Evolutionary conservation across 495 filamentous ascomycete genomes (phyloP).

Genomic region (Glonium stellatum): DNA sequence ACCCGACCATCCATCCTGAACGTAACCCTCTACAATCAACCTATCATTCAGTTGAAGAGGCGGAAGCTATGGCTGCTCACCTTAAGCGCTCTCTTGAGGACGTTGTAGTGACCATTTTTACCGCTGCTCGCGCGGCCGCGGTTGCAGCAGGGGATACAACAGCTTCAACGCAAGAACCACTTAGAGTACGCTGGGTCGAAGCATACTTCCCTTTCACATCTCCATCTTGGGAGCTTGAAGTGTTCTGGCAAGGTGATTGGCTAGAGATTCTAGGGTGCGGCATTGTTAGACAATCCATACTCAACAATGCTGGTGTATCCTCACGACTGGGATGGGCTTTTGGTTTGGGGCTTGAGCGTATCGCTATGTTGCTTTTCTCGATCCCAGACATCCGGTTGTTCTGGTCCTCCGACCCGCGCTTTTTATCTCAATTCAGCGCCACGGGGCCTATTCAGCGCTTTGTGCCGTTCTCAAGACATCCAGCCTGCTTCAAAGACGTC

Average conservation of each 20-base stretch:
- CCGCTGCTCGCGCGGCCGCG: slow-evolving; percentile 62
- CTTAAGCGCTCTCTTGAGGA: slow-evolving; percentile 83
- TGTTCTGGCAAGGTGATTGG: slow-evolving; percentile 92
- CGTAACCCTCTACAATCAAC: slow-evolving; percentile 74
- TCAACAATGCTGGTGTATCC: slow-evolving; percentile 68
- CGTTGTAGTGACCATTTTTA: slow-evolving; percentile 85
- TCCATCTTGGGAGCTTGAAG: slow-evolving; percentile 91
- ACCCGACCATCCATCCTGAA: slow-evolving; percentile 69
- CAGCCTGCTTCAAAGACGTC: slow-evolving; percentile 81
- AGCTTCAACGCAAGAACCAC: slow-evolving; percentile 49
- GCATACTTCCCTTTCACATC: slow-evolving; percentile 95
- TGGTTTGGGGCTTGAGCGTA: slow-evolving; percentile 83
- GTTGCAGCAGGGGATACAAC: slow-evolving; percentile 43
- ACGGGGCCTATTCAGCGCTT: slow-evolving; percentile 56
- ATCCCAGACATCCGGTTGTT: slow-evolving; percentile 97
- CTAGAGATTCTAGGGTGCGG: slow-evolving; percentile 91
- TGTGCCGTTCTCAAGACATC: slow-evolving; percentile 81
- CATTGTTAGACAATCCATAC: slow-evolving; percentile 74
- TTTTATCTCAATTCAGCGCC: slow-evolving; percentile 66
- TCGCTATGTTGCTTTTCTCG: slow-evolving; percentile 92
- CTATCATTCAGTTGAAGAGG: slow-evolving; percentile 67
- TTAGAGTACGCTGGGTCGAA: slow-evolving; percentile 88
- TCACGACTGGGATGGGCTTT: slow-evolving; percentile 88
- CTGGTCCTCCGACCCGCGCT: slow-evolving; percentile 80
- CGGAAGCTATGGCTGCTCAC: slow-evolving; percentile 75